Evolutionary conservation across 345 rosid genomes (phyloP).

Genomic region (Citrus sp.): DNA sequence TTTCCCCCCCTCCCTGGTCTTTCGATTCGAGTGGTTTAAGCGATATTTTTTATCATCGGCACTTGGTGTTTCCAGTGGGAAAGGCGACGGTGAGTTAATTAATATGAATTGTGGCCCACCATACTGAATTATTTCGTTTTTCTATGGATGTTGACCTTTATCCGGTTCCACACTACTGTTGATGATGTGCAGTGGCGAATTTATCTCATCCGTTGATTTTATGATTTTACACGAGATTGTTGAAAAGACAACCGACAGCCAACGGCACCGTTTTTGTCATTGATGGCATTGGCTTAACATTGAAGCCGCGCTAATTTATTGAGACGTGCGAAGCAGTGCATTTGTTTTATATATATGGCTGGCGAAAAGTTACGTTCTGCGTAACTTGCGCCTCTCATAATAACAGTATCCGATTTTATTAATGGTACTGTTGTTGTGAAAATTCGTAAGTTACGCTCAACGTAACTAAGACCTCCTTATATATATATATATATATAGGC

Average conservation of each 20-base stretch:
- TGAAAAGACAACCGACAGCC: constrained; percentile 1
- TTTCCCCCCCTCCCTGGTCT: background rate
- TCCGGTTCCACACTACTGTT: background rate
- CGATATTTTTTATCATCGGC: background rate
- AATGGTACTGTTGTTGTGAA: too few relatives aligned
- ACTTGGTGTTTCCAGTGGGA: background rate
- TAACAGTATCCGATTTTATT: too few relatives aligned
- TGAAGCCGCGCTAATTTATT: background rate
- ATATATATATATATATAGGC: too few relatives aligned
- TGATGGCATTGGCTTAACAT: background rate
- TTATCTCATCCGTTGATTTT: constrained; percentile 3
- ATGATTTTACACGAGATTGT: background rate
- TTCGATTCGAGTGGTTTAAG: background rate
- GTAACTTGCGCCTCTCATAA: too few relatives aligned
- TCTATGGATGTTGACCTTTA: constrained; percentile 2
- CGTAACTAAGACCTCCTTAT: too few relatives aligned
- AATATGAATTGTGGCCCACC: constrained; percentile 8
- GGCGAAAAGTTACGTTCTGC: too few relatives aligned
- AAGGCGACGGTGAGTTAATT: background rate
- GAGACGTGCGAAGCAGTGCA: background rate
- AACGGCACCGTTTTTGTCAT: constrained; percentile 1
- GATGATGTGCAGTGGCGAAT: background rate
- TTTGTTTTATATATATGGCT: too few relatives aligned
- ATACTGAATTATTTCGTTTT: background rate
- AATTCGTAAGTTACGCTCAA: too few relatives aligned